phyloP scores from a whole-genome alignment of 352 stramenopile genomes.

The Phytophthora pseudosyringae region DNA sequence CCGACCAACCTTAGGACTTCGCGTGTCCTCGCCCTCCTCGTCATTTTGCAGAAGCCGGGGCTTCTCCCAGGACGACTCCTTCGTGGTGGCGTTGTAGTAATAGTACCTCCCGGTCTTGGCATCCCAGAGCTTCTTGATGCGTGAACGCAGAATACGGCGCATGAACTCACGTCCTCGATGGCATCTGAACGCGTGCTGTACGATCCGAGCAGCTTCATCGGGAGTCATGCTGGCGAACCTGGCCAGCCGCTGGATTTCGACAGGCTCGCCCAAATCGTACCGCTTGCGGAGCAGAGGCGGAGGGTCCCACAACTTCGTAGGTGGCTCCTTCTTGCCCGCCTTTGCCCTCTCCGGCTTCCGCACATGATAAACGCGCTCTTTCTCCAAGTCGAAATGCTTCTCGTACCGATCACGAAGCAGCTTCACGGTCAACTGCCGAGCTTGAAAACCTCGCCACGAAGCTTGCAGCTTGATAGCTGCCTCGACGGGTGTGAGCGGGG shows the following conservation, averaged over 20 bases:
- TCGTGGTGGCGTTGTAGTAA: constrained; percentile 80
- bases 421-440: constrained; percentile 36
- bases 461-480: constrained; percentile 57
- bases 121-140: constrained; percentile 70
- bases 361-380: constrained; percentile 62
- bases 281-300: constrained; percentile 53
- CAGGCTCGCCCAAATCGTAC: constrained; percentile 69
- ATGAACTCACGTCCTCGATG: constrained; percentile 50
- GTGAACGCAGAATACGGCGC: constrained; percentile 48
- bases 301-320: constrained; percentile 34
- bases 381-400: constrained; percentile 72
- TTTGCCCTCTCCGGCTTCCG: constrained; percentile 6
- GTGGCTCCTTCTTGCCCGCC: constrained; percentile 22
- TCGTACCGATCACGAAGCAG: constrained; percentile 54
- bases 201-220: constrained; percentile 58
- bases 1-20: constrained; percentile 8
- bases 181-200: constrained; percentile 61
- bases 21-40: constrained; percentile 24
- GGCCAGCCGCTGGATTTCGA: constrained; percentile 63
- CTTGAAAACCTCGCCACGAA: constrained; percentile 39
- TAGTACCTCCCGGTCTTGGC: constrained; percentile 53
- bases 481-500: constrained; percentile 61
- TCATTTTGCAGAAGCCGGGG: constrained; percentile 49
- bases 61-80: constrained; percentile 74
- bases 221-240: constrained; percentile 53